Evolutionary conservation across 495 filamentous ascomycete species (phyloP).

Genomic region (Filosporella fistucella): DNA sequence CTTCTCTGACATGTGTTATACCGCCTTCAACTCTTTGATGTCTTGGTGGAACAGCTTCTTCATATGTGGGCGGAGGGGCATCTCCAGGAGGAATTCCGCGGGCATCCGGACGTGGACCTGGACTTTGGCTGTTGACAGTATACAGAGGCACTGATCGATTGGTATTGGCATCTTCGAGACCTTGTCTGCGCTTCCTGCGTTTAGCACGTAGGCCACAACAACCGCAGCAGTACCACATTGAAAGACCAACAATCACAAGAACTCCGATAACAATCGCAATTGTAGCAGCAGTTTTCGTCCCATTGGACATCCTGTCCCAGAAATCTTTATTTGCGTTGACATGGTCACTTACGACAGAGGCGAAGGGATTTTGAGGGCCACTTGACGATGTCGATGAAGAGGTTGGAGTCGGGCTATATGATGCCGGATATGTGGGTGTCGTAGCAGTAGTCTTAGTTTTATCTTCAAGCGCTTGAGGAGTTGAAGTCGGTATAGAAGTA

Average conservation of each 20-base stretch:
- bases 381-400: no score
- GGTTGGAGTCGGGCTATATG: no score
- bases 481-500: no score
- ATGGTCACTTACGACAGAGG: no score
- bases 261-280: slow-evolving; percentile 1
- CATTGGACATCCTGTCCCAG: neutral
- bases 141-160: no score
- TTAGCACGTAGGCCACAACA: slow-evolving; percentile 2
- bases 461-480: no score
- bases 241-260: slow-evolving; percentile 1
- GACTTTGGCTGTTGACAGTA: no score
- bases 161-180: no score
- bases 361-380: no score
- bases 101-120: neutral
- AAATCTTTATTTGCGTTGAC: no score
- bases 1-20: slow-evolving; percentile 8
- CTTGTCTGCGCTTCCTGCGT: neutral
- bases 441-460: no score
- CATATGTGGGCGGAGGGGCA: slow-evolving; percentile 16
- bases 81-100: slow-evolving; percentile 1
- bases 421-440: no score
- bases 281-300: neutral
- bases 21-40: slow-evolving; percentile 10
- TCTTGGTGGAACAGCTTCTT: slow-evolving; percentile 12
- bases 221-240: slow-evolving; percentile 15